Base-by-base conservation (phyloP, 1,139 yeast genomes). In the Nakaseomyces kungkrabaensis region DNA sequence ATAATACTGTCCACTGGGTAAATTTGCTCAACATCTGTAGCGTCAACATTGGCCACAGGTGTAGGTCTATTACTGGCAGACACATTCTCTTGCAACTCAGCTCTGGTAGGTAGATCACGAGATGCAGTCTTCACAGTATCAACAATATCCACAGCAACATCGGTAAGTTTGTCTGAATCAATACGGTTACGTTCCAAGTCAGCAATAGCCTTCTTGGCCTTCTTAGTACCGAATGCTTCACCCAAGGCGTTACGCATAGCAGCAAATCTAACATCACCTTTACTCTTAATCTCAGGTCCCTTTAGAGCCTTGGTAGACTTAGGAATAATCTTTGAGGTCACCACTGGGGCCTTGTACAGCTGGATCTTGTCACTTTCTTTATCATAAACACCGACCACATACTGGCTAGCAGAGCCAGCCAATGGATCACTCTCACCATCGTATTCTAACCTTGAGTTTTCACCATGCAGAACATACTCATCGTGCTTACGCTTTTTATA, bases 211-310 rank as follows among this genome's bases (percentile, higher is more conserved):
- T 87, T 85, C 71, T 88, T 90, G 54, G 97, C 97, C 70, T 83
- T 90, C 71, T 87, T 88, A 54, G 98, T 90, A 76, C 99, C 99
- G 59, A 92, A 92, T 1, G 95, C 94, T 68, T 88, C 92, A 63
- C 98, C 98, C 61, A 92, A 76, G 3, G 87, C 86, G 55, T 78
- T 85, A 66, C 96, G 77, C 69, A 85, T 87, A 11, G 73, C 72
- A 41, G 74, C 68, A 57, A 73, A 70, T 60, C 81, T 75, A 11
- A 75, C 72, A 53, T 82, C 81, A 36, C 70, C 68, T 37, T 56
- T 61, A 59, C 76, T 80, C 67, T 75, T 79, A 52, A 85, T 73
- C 29, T 73, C 69, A 34, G 92, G 94, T 3, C 89, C 85, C 46
- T 71, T 71, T 55, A 71, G 71, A 40, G 67, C 67, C 59, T 78